These are phyloP conservation scores for Euclidium syriacum DNA, from an alignment of 345 rosid genomes.

Conservation along the genomic window DNA sequence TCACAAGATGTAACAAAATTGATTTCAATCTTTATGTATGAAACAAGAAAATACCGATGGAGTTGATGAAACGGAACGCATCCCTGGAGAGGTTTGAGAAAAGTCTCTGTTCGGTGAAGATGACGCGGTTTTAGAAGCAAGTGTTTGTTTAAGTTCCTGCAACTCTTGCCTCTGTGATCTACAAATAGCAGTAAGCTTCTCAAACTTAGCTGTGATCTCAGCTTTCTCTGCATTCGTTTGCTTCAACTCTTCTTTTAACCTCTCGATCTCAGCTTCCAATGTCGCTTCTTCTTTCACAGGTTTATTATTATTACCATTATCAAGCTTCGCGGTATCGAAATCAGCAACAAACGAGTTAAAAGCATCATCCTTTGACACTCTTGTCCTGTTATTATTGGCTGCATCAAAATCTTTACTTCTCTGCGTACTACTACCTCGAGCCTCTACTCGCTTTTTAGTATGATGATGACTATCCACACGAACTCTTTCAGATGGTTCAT, in stretches of 20 bases:
- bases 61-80: conserved; percentile 30
- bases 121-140: conserved; percentile 47
- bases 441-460: conserved; percentile 48
- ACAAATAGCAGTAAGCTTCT: conserved; percentile 91
- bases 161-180: conserved; percentile 94
- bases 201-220: conserved; percentile 76
- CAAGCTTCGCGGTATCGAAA: conserved; percentile 67
- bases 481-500: conserved; percentile 56
- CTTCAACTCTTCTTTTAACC: conserved; percentile 71
- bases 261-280: conserved; percentile 61
- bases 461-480: conserved; percentile 36
- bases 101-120: conserved; percentile 54
- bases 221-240: conserved; percentile 66
- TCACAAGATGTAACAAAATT: neutral
- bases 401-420: conserved; percentile 50
- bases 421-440: conserved; percentile 27
- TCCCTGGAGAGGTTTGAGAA: conserved; percentile 38
- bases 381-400: conserved; percentile 34
- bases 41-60: conserved; percentile 37
- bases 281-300: conserved; percentile 48
- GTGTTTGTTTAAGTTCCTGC: conserved; percentile 87
- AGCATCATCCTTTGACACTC: conserved; percentile 50
- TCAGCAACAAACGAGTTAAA: conserved; percentile 81
- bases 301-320: conserved; percentile 31
- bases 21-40: neutral